Conservation (phyloP, 2,329 filamentous ascomycete genomes). For the Fusarium floridanum region DNA sequence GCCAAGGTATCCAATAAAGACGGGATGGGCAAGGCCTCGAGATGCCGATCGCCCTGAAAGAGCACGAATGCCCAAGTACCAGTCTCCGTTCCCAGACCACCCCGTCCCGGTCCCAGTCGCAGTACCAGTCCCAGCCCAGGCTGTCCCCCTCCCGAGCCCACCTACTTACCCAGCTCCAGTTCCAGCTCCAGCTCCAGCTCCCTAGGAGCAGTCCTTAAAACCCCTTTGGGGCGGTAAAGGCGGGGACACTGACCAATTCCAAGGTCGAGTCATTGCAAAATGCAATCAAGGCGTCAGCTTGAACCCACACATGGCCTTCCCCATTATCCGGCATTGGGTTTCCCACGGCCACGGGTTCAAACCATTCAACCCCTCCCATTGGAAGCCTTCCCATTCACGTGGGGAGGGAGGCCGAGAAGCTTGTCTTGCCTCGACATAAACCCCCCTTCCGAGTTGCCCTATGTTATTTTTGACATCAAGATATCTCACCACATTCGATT, state of each 20-base stretch:
- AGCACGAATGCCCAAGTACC: slow-evolving; percentile 39
- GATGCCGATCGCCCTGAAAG: slow-evolving; percentile 44
- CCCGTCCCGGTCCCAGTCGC: slow-evolving; percentile 35
- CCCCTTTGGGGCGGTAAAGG: slow-evolving; percentile 45
- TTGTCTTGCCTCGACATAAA: slow-evolving; percentile 41
- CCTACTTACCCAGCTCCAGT: slow-evolving; percentile 37
- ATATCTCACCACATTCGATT: slow-evolving; percentile 33
- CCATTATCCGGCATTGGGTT: slow-evolving; percentile 44
- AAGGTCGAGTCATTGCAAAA: slow-evolving; percentile 42
- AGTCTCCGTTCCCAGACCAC: slow-evolving; percentile 31
- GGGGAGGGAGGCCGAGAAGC: slow-evolving; percentile 36
- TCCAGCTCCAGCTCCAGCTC: slow-evolving; percentile 38
- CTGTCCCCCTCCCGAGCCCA: slow-evolving; percentile 33
- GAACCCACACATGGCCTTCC: slow-evolving; percentile 44
- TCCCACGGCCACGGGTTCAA: slow-evolving; percentile 40
- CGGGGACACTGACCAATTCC: slow-evolving; percentile 42
- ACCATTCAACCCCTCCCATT: slow-evolving; percentile 40
- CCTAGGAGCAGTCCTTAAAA: slow-evolving; percentile 30
- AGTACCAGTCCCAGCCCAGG: slow-evolving; percentile 37
- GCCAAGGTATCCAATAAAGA: slow-evolving; percentile 41
- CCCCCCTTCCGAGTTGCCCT: slow-evolving; percentile 26
- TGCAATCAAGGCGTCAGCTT: slow-evolving; percentile 47
- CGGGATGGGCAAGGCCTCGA: slow-evolving; percentile 31
- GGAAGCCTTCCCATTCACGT: slow-evolving; percentile 45
- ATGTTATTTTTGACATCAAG: slow-evolving; percentile 36